Evolutionary conservation across 1,139 yeast species (phyloP).

Genomic region (Blastobotrys petasosporus): DNA sequence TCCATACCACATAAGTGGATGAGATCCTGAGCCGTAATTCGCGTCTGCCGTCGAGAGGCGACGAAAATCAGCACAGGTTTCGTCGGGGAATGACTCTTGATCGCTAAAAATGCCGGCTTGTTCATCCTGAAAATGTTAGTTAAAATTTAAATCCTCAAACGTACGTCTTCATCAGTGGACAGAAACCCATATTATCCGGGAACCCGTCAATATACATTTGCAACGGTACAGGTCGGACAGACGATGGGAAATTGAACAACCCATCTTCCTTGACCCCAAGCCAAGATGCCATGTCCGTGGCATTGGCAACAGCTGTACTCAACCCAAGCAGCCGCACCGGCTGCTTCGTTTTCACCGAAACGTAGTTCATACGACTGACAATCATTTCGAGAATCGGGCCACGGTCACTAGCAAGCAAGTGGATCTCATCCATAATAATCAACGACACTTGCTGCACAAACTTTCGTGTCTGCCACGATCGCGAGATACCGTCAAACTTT

Average conservation of each 20-base stretch:
- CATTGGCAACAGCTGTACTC: conserved; percentile 97
- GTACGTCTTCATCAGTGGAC: conserved; percentile 84
- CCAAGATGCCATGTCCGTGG: conserved; percentile 98
- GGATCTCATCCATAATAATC: conserved; percentile 97
- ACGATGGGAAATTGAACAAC: conserved; percentile 85
- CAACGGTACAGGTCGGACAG: conserved; percentile 95
- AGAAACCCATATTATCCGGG: conserved; percentile 88
- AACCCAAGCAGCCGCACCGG: conserved; percentile 83
- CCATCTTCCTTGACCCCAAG: conserved; percentile 78
- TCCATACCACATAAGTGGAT: conserved; percentile 95
- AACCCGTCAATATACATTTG: conserved; percentile 98
- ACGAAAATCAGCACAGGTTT: conserved; percentile 94
- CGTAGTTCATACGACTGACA: conserved; percentile 95
- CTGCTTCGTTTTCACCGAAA: conserved; percentile 65
- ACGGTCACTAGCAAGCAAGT: conserved; percentile 91
- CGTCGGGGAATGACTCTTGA: conserved; percentile 86
- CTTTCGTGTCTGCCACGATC: conserved; percentile 94
- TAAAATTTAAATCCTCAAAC: background rate
- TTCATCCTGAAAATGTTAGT: conserved; percentile 51
- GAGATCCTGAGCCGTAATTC: conserved; percentile 88
- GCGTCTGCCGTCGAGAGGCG: conserved; percentile 94
- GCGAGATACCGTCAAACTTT: conserved; percentile 96
- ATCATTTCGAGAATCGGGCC: conserved; percentile 98
- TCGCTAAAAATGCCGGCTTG: conserved; percentile 95
- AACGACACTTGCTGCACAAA: conserved; percentile 88